These are phyloP conservation scores for Nicotiana obtusifolia DNA, from an alignment of 257 asterid genomes.

Conservation along the genomic window DNA sequence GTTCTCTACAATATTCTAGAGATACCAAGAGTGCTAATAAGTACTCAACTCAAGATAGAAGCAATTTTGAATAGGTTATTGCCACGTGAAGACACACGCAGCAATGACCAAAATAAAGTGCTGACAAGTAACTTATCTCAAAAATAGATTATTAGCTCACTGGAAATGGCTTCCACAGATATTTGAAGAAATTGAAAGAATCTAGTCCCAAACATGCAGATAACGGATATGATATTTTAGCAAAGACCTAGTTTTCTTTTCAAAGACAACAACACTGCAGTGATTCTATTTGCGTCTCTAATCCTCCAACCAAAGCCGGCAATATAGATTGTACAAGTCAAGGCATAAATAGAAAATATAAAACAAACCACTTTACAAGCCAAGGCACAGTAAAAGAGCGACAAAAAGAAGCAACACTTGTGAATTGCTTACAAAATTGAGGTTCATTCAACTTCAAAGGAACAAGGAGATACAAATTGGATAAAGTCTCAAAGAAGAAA, in stretches of 20 bases:
- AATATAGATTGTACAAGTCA: not conserved
- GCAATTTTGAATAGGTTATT: not conserved
- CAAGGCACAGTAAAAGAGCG: not conserved
- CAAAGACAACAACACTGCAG: not conserved
- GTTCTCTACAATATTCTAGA: not conserved
- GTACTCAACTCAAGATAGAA: not conserved
- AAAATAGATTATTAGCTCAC: not conserved
- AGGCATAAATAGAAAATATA: not conserved
- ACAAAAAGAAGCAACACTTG: not conserved
- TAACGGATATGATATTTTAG: not conserved
- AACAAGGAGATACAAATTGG: not conserved
- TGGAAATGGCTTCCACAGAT: no score
- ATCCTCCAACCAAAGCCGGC: not conserved
- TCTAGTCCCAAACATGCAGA: not conserved
- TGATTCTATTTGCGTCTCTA: not conserved
- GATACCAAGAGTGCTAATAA: not conserved
- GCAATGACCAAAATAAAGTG: not conserved
- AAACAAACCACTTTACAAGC: not conserved
- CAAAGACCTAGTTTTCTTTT: not conserved
- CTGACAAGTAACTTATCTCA: not conserved
- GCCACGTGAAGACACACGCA: not conserved
- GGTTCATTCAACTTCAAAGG: not conserved
- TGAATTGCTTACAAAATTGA: not conserved
- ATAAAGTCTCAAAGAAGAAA: not conserved
- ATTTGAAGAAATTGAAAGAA: not conserved